These are phyloP conservation scores for Dalbergia oliveri DNA, from an alignment of 306 rosid species.

Conservation along the genomic window DNA sequence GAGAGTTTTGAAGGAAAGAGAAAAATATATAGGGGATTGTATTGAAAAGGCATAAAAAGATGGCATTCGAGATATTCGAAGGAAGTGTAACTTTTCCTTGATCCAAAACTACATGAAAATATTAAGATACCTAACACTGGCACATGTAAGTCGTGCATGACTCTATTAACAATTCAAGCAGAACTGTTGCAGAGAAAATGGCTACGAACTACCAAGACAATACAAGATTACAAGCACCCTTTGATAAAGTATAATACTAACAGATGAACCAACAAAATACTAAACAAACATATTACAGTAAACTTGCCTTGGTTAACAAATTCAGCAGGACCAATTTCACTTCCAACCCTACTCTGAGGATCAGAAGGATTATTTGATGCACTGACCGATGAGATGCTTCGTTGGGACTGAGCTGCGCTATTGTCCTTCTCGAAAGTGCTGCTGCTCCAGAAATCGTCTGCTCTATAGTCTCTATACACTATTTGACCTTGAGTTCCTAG, in stretches of 20 bases:
- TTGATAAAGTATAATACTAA: conserved; percentile 2
- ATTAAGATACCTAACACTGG: background rate
- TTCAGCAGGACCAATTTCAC: conserved; percentile 59
- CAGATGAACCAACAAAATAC: conserved; percentile 25
- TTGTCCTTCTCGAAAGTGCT: conserved; percentile 74
- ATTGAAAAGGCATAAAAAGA: background rate
- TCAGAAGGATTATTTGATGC: conserved; percentile 55
- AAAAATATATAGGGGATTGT: background rate
- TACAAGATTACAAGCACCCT: background rate
- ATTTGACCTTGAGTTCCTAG: conserved; percentile 53
- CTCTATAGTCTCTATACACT: conserved; percentile 56
- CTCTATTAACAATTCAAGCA: conserved; percentile 13
- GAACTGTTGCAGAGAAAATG: background rate
- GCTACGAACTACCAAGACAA: too few relatives aligned
- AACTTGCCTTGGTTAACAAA: conserved; percentile 84
- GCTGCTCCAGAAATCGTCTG: conserved; percentile 75
- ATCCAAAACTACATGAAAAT: background rate
- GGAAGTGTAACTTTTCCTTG: background rate
- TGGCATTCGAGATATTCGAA: conserved; percentile 1
- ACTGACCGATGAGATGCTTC: conserved; percentile 59
- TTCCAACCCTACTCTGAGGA: conserved; percentile 55
- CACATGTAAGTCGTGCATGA: background rate
- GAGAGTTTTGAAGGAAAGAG: conserved; percentile 16
- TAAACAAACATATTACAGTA: conserved; percentile 13
- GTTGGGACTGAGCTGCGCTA: conserved; percentile 60